Percentiles rank a stretch among this genome's conserved stretches.
phyloP scores from a whole-genome alignment of 768 basidiomycete species.

The Lentinula guzmanii region DNA sequence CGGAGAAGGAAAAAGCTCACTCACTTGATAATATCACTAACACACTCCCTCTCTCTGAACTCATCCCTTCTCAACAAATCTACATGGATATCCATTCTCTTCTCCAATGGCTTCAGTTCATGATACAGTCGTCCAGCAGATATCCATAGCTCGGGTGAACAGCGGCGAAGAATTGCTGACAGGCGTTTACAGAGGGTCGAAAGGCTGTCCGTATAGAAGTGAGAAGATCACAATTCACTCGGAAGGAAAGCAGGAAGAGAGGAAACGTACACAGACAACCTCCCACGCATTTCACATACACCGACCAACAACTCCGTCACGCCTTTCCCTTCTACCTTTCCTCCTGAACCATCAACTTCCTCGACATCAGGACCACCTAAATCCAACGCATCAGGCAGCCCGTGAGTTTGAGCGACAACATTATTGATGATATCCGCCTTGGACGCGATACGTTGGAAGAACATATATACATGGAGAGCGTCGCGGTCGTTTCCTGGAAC shows the following conservation, averaged over 20 bases:
- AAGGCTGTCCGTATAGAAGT: slow-evolving; percentile 60
- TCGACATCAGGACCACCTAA: slow-evolving; percentile 68
- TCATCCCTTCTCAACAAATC: slow-evolving; percentile 81
- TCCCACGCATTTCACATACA: slow-evolving; percentile 73
- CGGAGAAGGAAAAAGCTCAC: slow-evolving; percentile 18
- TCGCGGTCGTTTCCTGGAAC: slow-evolving; percentile 27
- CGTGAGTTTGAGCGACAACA: slow-evolving; percentile 77
- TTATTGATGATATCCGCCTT: slow-evolving; percentile 86
- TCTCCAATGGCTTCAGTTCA: slow-evolving; percentile 86
- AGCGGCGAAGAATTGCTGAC: slow-evolving; percentile 72
- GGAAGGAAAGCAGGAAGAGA: not conserved
- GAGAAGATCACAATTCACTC: slow-evolving; percentile 61
- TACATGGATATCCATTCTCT: slow-evolving; percentile 87
- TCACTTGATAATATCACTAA: slow-evolving; percentile 82
- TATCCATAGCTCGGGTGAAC: slow-evolving; percentile 82
- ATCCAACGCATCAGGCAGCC: slow-evolving; percentile 80
- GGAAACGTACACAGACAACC: not conserved
- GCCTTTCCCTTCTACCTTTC: not conserved
- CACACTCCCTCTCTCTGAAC: slow-evolving; percentile 92
- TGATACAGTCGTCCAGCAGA: slow-evolving; percentile 76
- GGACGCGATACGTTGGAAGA: slow-evolving; percentile 84
- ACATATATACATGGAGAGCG: slow-evolving; percentile 83
- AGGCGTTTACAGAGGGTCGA: slow-evolving; percentile 88
- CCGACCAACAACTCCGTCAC: slow-evolving; percentile 56
- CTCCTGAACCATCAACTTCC: not conserved